A percentile compares a stretch with the other conserved stretches of the same genome.
These are phyloP conservation scores for Dryas integrifolia DNA, from an alignment of 331 rosid genomes.

Conservation along the genomic window DNA sequence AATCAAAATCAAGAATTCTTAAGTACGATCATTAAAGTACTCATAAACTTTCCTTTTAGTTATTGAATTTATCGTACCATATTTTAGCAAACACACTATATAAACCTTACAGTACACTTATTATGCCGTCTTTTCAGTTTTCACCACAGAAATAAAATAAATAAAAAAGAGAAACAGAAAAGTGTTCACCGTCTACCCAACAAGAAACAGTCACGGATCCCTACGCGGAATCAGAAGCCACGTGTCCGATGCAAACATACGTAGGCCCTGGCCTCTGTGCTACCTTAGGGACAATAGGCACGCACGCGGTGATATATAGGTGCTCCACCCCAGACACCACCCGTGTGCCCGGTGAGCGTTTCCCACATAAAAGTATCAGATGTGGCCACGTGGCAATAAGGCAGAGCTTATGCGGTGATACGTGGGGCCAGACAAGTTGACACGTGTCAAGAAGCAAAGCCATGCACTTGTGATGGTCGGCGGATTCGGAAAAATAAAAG, in stretches of 20 bases:
- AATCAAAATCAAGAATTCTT: too few species aligned
- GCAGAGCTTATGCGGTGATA: constrained; percentile 16
- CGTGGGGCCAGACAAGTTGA: not conserved
- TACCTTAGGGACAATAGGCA: constrained; percentile 28
- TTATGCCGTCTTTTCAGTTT: not conserved
- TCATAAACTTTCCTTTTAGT: too few species aligned
- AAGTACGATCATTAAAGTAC: too few species aligned
- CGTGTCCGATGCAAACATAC: constrained; percentile 27
- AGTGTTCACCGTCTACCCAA: constrained; percentile 40
- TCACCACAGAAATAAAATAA: too few species aligned
- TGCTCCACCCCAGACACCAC: constrained; percentile 40
- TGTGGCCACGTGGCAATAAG: constrained; percentile 8
- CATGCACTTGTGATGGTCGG: constrained; percentile 31
- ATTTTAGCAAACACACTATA: too few species aligned
- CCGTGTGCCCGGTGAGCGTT: constrained; percentile 34
- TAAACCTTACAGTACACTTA: not conserved
- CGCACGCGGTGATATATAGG: constrained; percentile 23
- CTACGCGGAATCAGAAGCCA: constrained; percentile 23
- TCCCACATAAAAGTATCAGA: not conserved
- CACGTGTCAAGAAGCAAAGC: constrained; percentile 25
- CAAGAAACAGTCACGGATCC: constrained; percentile 51
- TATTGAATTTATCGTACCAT: too few species aligned
- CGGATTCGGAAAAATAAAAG: constrained; percentile 18
- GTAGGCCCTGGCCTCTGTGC: constrained; percentile 12
- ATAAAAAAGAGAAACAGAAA: not conserved